Conservation (phyloP, 1,139 yeast species). For the Suhomyces kunorum region DNA sequence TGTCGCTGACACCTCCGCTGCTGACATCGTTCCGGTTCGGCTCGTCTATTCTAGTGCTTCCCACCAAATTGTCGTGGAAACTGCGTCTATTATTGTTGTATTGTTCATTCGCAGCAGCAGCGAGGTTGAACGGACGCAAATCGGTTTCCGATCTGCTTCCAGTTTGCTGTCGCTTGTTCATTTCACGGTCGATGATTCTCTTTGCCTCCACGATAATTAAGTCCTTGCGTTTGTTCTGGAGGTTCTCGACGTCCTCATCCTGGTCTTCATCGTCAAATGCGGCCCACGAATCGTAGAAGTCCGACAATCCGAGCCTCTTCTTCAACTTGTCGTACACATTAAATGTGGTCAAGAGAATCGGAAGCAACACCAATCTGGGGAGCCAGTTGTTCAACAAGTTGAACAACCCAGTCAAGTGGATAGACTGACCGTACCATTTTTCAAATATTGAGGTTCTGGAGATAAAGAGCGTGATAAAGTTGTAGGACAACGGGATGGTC, state of each 20-base stretch:
- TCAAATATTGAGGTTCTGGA: conserved; percentile 51
- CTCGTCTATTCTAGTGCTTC: conserved; percentile 7
- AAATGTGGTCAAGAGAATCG: conserved; percentile 63
- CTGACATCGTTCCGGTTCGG: conserved; percentile 7
- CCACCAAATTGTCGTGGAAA: conserved; percentile 27
- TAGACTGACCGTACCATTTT: conserved; percentile 69
- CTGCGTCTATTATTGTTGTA: conserved; percentile 33
- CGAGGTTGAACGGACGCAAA: conserved; percentile 34
- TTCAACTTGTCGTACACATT: conserved; percentile 69
- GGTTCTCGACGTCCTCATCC: conserved; percentile 17
- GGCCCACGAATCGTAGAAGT: conserved; percentile 54
- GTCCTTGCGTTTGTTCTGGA: conserved; percentile 33
- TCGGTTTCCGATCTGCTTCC: conserved; percentile 11
- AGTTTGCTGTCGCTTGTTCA: conserved; percentile 29
- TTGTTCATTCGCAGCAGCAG: conserved; percentile 34
- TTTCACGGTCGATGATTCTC: conserved; percentile 40
- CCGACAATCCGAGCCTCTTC: conserved; percentile 47
- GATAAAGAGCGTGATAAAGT: conserved; percentile 67
- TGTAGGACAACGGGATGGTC: conserved; percentile 80
- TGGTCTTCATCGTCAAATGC: conserved; percentile 17
- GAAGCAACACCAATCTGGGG: conserved; percentile 71
- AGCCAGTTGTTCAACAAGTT: conserved; percentile 70
- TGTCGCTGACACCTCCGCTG: neutral
- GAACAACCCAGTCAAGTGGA: conserved; percentile 75
- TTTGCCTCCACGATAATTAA: conserved; percentile 47